These are phyloP conservation scores for Saposhnikovia divaricata DNA, from an alignment of 129 eudicot species.

Conservation along the genomic window DNA sequence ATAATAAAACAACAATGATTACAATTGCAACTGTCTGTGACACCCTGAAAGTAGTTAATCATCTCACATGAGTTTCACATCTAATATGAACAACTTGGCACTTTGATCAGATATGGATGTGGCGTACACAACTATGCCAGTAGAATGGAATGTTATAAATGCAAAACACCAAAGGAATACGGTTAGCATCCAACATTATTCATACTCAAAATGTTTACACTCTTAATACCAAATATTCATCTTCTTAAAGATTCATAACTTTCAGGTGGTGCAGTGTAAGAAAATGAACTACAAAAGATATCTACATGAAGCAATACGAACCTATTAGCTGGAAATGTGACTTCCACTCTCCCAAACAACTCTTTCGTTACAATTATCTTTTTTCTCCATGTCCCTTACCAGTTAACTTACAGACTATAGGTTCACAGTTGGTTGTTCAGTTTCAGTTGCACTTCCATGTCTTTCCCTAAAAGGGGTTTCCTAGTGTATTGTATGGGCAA, in stretches of 20 bases:
- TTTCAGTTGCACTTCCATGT: slow-evolving; percentile 4
- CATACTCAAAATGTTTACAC: neutral
- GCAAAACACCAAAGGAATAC: slow-evolving; percentile 57
- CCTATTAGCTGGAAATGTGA: neutral
- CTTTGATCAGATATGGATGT: slow-evolving; percentile 58
- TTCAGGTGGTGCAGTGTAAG: slow-evolving; percentile 30
- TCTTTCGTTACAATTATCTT: neutral
- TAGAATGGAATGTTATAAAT: slow-evolving; percentile 77
- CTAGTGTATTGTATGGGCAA: slow-evolving; percentile 1
- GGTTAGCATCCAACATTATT: slow-evolving; percentile 23
- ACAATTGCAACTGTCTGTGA: neutral
- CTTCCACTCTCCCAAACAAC: slow-evolving; percentile 3
- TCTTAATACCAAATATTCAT: neutral
- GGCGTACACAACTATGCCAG: slow-evolving; percentile 86
- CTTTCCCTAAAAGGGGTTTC: slow-evolving; percentile 1
- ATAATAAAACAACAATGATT: neutral
- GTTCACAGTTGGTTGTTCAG: neutral
- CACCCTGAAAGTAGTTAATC: neutral
- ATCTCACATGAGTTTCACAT: neutral
- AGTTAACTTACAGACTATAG: neutral
- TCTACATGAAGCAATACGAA: neutral
- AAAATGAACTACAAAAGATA: slow-evolving; percentile 9
- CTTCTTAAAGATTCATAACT: slow-evolving; percentile 1
- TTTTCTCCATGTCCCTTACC: neutral
- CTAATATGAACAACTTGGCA: slow-evolving; percentile 3